phyloP scores from a whole-genome alignment of 768 basidiomycete species.

The Holtermannia corniformis region DNA sequence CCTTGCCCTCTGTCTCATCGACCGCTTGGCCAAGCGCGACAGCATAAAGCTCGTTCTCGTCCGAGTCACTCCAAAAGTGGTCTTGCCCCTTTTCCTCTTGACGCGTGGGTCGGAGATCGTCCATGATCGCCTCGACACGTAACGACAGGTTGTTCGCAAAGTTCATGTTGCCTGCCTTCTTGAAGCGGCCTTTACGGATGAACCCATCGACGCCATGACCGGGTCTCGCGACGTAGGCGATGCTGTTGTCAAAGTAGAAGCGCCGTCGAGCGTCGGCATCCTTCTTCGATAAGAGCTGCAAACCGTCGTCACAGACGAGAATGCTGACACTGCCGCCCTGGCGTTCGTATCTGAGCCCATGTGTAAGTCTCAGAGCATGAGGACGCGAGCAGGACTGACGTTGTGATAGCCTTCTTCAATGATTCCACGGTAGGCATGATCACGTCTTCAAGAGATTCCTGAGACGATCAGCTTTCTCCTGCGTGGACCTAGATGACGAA shows the following conservation, averaged over 20 bases:
- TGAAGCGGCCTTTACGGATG: constrained; percentile 78
- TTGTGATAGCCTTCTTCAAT: constrained; percentile 75
- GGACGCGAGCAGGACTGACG: constrained; percentile 41
- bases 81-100: constrained; percentile 42
- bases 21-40: constrained; percentile 62
- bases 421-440: constrained; percentile 54
- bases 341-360: constrained; percentile 49
- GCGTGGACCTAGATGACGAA: constrained; percentile 19
- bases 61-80: constrained; percentile 58
- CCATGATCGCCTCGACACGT: constrained; percentile 50
- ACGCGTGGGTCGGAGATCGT: constrained; percentile 46
- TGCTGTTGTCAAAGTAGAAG: constrained; percentile 62
- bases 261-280: constrained; percentile 59
- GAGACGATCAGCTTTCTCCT: constrained; percentile 13
- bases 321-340: constrained; percentile 75
- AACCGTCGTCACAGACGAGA: constrained; percentile 73
- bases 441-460: constrained; percentile 46
- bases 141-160: constrained; percentile 64
- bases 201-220: constrained; percentile 61
- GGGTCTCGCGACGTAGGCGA: constrained; percentile 77
- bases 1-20: constrained; percentile 55
- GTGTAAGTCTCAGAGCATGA: not conserved
- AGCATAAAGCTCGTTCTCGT: constrained; percentile 58
- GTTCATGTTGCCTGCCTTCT: constrained; percentile 90
- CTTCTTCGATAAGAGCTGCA: constrained; percentile 56